Conservation (phyloP, 202 grass and related monocot genomes). For the Hordeum pubiflorum region DNA sequence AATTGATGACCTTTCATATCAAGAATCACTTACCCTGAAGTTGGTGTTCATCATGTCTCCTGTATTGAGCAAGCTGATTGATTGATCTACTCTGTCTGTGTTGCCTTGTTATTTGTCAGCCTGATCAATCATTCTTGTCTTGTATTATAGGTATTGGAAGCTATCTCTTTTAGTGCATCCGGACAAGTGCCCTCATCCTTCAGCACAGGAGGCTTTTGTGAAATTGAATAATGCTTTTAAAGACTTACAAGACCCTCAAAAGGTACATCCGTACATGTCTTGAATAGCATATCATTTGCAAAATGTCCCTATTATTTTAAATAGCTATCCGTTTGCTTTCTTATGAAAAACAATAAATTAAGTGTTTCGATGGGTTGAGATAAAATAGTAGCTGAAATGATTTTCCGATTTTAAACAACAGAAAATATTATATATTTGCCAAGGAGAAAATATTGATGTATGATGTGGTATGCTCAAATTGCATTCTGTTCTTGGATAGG, state of each 20-base stretch:
- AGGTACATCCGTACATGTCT: constrained; percentile 37
- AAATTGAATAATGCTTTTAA: constrained; percentile 92
- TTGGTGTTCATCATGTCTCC: neutral
- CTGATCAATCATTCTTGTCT: constrained; percentile 15
- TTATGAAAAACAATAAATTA: neutral
- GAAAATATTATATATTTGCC: neutral
- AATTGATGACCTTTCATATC: neutral
- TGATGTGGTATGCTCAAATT: neutral
- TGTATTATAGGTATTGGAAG: constrained; percentile 81
- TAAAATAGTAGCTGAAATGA: neutral
- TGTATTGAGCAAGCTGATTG: neutral
- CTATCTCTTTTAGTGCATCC: constrained; percentile 92
- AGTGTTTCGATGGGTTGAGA: neutral
- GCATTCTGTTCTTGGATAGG: neutral
- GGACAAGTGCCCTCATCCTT: constrained; percentile 90
- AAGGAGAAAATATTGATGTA: neutral
- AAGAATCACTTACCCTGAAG: neutral
- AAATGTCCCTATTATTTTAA: neutral
- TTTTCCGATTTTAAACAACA: neutral
- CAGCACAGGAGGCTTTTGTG: constrained; percentile 80
- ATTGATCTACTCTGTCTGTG: neutral
- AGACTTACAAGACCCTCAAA: constrained; percentile 88
- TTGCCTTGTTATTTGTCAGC: neutral
- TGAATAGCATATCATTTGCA: neutral
- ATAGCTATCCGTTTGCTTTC: neutral